A percentile compares a stretch with the other conserved stretches of the same genome.
phyloP scores from a whole-genome alignment of 2,329 filamentous ascomycete genomes.

The Pyrenochaeta sp. region DNA sequence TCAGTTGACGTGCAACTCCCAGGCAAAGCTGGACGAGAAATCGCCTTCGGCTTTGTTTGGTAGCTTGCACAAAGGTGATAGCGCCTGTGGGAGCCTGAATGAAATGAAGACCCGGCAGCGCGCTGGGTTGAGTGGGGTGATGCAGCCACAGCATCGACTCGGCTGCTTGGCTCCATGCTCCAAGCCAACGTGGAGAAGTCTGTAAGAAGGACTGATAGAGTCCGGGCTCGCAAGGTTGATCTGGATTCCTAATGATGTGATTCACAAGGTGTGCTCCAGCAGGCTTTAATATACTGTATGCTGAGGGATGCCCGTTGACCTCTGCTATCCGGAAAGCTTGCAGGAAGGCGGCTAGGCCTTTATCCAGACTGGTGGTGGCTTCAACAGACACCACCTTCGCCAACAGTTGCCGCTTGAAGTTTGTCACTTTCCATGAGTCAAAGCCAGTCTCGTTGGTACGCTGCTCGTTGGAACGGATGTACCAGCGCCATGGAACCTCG shows the following conservation, averaged over 20 bases:
- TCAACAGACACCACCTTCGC: conserved; percentile 30
- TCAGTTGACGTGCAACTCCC: conserved; percentile 38
- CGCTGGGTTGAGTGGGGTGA: conserved; percentile 33
- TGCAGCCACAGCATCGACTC: conserved; percentile 41
- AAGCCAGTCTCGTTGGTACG: conserved; percentile 28
- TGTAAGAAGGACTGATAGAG: conserved; percentile 38
- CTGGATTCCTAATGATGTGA: conserved; percentile 26
- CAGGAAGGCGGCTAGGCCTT: conserved; percentile 35
- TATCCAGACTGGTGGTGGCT: conserved; percentile 19
- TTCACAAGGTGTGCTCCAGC: conserved; percentile 38
- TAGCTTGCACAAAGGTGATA: conserved; percentile 13
- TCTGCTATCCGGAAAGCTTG: conserved; percentile 29
- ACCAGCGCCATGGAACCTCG: conserved; percentile 41
- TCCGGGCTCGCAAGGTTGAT: conserved; percentile 12
- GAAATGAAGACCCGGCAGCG: conserved; percentile 31
- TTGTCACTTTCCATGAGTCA: conserved; percentile 11
- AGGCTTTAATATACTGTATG: conserved; percentile 22
- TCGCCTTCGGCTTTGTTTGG: conserved; percentile 16
- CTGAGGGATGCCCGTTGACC: conserved; percentile 14
- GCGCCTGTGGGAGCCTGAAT: conserved; percentile 34
- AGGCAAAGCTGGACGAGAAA: conserved; percentile 43
- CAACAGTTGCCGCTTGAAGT: conserved; percentile 35
- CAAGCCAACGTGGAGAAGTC: conserved; percentile 33
- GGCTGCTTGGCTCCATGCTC: conserved; percentile 29
- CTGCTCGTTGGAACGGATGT: conserved; percentile 27